Percentiles rank a stretch among this genome's conserved stretches.
Evolutionary conservation across 305 asterid species (phyloP).

Genomic region (Striga hermonthica): DNA sequence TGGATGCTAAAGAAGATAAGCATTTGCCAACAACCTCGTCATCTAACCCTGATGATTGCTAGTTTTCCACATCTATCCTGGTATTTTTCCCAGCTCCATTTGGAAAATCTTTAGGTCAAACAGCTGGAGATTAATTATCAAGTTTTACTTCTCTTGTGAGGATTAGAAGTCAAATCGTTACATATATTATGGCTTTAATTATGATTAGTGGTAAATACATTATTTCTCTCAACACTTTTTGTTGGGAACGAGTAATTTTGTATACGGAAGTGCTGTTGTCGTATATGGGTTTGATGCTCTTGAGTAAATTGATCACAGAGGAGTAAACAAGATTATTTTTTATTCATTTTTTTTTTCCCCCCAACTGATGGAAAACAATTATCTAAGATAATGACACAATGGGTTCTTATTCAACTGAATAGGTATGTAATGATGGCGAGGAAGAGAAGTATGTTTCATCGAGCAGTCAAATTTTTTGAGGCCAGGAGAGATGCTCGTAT

Average conservation of each 20-base stretch:
- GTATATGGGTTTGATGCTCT: neutral
- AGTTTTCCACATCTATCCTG: slow-evolving; percentile 28
- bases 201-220: neutral
- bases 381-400: neutral
- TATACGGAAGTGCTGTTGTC: neutral
- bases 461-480: slow-evolving; percentile 29
- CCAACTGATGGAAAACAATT: neutral
- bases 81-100: slow-evolving; percentile 15
- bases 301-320: neutral
- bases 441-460: slow-evolving; percentile 17
- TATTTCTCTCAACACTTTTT: neutral
- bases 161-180: neutral
- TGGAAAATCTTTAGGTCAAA: neutral
- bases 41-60: slow-evolving; percentile 36
- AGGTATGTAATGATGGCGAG: slow-evolving; percentile 20
- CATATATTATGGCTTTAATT: neutral
- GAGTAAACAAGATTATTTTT: neutral
- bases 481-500: slow-evolving; percentile 14
- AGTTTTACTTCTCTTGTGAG: slow-evolving; percentile 2
- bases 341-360: neutral
- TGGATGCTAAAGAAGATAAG: slow-evolving; percentile 49
- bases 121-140: no score
- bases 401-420: neutral
- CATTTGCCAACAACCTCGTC: slow-evolving; percentile 34
- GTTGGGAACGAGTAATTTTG: slow-evolving; percentile 1